Evolutionary conservation across 306 rosid genomes (phyloP).

Genomic region (Lathyrus oleraceus): DNA sequence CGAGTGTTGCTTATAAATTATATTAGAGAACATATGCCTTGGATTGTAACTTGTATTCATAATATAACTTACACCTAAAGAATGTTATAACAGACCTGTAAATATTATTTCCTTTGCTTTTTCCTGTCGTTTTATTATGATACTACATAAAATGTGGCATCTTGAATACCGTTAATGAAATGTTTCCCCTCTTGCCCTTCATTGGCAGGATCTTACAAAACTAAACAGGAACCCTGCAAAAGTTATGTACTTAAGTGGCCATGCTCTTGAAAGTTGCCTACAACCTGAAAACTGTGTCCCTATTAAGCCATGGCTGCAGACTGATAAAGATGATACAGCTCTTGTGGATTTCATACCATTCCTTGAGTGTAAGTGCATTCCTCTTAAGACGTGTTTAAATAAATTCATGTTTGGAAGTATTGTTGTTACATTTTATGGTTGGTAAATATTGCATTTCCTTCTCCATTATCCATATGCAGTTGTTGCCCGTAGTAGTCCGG

Average conservation of each 20-base stretch:
- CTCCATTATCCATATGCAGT: slow-evolving; percentile 54
- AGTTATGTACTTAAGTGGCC: slow-evolving; percentile 87
- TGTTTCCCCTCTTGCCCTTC: slow-evolving; percentile 1
- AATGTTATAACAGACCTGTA: not conserved
- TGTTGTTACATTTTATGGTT: slow-evolving; percentile 14
- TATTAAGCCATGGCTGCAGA: slow-evolving; percentile 75
- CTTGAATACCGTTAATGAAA: not conserved
- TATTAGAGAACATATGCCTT: not conserved
- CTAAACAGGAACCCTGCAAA: slow-evolving; percentile 86
- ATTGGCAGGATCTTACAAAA: slow-evolving; percentile 84
- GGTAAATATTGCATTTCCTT: slow-evolving; percentile 27
- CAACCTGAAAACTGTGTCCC: slow-evolving; percentile 83
- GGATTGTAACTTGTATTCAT: not conserved
- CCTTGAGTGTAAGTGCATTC: slow-evolving; percentile 66
- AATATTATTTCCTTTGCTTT: not conserved
- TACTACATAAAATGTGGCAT: not conserved
- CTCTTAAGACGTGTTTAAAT: slow-evolving; percentile 6
- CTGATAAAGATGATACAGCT: slow-evolving; percentile 74
- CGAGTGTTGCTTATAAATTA: not conserved
- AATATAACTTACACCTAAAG: slow-evolving; percentile 14
- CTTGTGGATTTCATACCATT: slow-evolving; percentile 92
- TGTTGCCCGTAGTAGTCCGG: slow-evolving; percentile 86
- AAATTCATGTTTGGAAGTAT: slow-evolving; percentile 6
- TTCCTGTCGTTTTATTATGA: slow-evolving; percentile 2
- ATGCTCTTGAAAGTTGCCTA: slow-evolving; percentile 79